A percentile compares a stretch with the other conserved stretches of the same genome.
Evolutionary conservation across 805 yeast species (phyloP).

Genomic region (Kodamaea sagamina): DNA sequence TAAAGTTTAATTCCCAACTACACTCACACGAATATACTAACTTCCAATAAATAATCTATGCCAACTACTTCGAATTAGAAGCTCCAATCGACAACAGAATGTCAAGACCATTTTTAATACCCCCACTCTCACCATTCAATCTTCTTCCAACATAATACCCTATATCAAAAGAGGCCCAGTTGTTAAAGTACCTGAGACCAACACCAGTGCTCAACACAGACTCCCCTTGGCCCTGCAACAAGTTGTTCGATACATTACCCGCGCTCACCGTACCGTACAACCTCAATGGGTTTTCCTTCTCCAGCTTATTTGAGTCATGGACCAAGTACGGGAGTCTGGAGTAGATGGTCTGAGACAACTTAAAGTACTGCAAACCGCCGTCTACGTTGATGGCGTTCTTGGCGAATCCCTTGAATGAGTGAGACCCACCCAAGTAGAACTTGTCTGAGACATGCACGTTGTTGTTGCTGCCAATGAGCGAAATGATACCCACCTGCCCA

Average conservation of each 20-base stretch:
- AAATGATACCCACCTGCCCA: conserved; percentile 57
- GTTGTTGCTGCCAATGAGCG: conserved; percentile 26
- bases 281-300: conserved; percentile 36
- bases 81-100: conserved; percentile 44
- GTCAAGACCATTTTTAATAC: conserved; percentile 42
- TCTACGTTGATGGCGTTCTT: conserved; percentile 68
- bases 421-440: conserved; percentile 80
- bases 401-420: conserved; percentile 69
- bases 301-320: conserved; percentile 5
- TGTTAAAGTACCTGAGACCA: conserved; percentile 40
- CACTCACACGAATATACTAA: background rate
- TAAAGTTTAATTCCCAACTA: too few relatives aligned
- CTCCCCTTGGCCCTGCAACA: conserved; percentile 22
- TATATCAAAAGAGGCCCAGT: conserved; percentile 44
- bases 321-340: conserved; percentile 57
- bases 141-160: conserved; percentile 39
- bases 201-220: conserved; percentile 34
- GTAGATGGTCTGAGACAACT: conserved; percentile 60
- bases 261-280: conserved; percentile 65
- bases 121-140: conserved; percentile 21
- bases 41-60: background rate
- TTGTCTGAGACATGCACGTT: conserved; percentile 69
- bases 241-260: conserved; percentile 53
- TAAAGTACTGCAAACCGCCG: conserved; percentile 68
- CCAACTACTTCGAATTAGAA: conserved; percentile 20